Base-by-base conservation (phyloP, 2,329 filamentous ascomycete genomes). In the Myriosclerotinia curreyana region DNA sequence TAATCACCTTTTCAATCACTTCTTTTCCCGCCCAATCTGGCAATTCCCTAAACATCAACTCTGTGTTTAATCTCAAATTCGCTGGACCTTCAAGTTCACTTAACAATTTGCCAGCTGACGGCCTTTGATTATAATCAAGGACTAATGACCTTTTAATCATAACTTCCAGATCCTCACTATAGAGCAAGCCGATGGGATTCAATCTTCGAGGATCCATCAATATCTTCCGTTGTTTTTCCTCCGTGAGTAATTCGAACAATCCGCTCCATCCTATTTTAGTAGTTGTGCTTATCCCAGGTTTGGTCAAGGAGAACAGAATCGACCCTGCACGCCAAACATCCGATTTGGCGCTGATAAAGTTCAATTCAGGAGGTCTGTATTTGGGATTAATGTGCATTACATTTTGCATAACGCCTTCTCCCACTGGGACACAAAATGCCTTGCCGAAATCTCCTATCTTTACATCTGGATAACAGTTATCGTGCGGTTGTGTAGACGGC, bases 311-410 rank as follows among this genome's bases (percentile, higher is more conserved):
- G 40, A 31, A 46, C 14, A 58, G 22, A 9, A 58, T 46, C 8
- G 54, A 58, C 7, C 54, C 54, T 2, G 54, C 54, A 46, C 54
- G 54, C 54, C 54, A 58, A 34, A 58, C 28, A 17, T 58, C 54
- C 14, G 25, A 46, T 22, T 58, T 58, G n/a, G 54, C 54, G 46
- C 54, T 58, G 22, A 44, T 17, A 28, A 44, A 46, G 25, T 22
- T 46, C 6, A 58, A 9, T 22, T 46, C 54, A 3, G 54, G 40
- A 2, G 54, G 54, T 1, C 34, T 46, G 12, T 46, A 4, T 22
- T 34, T 58, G 17, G 42, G 40, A 14, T 58, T n/a, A 6, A 9
- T 3, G 6, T 11, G 22, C 6, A 11, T 12, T 22, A 17, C 1
- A 14, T 1, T 20, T n/a, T 22, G 28, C 5, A n/a, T 9, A 46